Conservation (phyloP, 305 asterid species). For the Fraxinus dipetala region DNA sequence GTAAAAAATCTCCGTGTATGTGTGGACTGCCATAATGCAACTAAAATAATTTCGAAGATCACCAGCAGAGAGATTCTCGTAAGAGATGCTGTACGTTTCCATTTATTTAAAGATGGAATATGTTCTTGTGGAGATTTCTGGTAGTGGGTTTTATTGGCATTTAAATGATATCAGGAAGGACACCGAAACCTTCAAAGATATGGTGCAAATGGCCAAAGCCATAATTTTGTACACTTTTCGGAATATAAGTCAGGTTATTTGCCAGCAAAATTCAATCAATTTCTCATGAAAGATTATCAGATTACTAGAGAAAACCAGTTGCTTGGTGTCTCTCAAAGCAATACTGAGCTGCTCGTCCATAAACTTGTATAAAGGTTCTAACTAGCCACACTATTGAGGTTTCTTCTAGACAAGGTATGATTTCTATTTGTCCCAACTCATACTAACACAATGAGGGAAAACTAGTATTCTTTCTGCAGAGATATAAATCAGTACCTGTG, state of each 20-base stretch:
- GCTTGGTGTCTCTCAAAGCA: not conserved
- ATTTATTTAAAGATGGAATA: conserved; percentile 74
- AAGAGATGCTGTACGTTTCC: conserved; percentile 80
- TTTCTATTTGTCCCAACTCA: not conserved
- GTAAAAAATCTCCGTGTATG: conserved; percentile 89
- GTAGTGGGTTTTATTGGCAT: conserved; percentile 32
- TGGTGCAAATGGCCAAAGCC: conserved; percentile 1
- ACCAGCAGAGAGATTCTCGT: conserved; percentile 82
- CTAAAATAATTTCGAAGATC: conserved; percentile 78
- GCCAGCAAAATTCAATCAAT: not conserved
- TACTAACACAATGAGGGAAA: not conserved
- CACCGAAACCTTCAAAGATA: conserved; percentile 1
- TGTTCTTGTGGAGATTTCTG: conserved; percentile 99
- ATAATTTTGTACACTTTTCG: not conserved
- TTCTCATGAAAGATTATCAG: not conserved
- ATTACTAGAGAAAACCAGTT: not conserved
- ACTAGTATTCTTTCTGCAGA: not conserved
- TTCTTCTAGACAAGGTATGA: not conserved
- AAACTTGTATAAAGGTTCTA: not conserved
- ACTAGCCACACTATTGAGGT: not conserved
- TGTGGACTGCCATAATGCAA: conserved; percentile 84
- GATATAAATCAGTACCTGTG: not conserved
- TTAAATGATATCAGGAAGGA: not conserved
- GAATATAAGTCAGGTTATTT: not conserved
- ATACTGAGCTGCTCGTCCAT: not conserved